Conservation (phyloP, 2,329 filamentous ascomycete genomes). For the Aspergillus bombycis region DNA sequence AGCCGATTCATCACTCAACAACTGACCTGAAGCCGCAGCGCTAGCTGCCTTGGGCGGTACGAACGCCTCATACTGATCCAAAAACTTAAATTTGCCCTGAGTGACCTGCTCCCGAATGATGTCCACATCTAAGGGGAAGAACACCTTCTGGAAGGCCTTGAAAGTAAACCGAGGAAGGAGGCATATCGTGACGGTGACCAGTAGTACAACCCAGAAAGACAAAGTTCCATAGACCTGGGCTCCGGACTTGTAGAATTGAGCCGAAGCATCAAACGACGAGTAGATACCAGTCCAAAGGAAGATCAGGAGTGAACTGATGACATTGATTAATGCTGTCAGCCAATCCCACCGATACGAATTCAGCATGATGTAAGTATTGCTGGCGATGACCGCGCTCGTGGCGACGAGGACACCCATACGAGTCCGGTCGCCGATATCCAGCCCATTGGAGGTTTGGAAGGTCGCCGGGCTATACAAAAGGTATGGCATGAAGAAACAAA, state of each 20-base stretch:
- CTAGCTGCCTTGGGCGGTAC: conserved; percentile 51
- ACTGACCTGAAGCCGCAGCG: conserved; percentile 42
- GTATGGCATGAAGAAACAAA: conserved; percentile 92
- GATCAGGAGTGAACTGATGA: conserved; percentile 80
- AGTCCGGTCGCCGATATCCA: conserved; percentile 75
- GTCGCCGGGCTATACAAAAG: conserved; percentile 71
- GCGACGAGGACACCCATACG: conserved; percentile 87
- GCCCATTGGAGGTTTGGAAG: conserved; percentile 71
- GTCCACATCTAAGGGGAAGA: conserved; percentile 89
- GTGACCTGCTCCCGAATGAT: conserved; percentile 92
- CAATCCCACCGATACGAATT: conserved; percentile 99
- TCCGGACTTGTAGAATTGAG: conserved; percentile 75
- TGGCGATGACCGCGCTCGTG: conserved; percentile 79
- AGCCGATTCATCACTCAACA: conserved; percentile 44
- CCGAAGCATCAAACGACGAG: conserved; percentile 61
- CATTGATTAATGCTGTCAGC: conserved; percentile 83
- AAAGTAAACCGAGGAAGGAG: conserved; percentile 83
- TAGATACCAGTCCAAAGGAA: conserved; percentile 97
- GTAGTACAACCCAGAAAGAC: conserved; percentile 83
- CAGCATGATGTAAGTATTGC: conserved; percentile 92
- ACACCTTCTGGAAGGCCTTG: conserved; percentile 92
- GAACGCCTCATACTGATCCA: conserved; percentile 60
- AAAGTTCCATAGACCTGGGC: conserved; percentile 77
- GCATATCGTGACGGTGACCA: conserved; percentile 79
- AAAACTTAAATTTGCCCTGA: conserved; percentile 77